Evolutionary conservation across 2,329 filamentous ascomycete genomes (phyloP), one percentile per base, ranked within the genome.

Genomic region (Incumbomyces delicatus): DNA sequence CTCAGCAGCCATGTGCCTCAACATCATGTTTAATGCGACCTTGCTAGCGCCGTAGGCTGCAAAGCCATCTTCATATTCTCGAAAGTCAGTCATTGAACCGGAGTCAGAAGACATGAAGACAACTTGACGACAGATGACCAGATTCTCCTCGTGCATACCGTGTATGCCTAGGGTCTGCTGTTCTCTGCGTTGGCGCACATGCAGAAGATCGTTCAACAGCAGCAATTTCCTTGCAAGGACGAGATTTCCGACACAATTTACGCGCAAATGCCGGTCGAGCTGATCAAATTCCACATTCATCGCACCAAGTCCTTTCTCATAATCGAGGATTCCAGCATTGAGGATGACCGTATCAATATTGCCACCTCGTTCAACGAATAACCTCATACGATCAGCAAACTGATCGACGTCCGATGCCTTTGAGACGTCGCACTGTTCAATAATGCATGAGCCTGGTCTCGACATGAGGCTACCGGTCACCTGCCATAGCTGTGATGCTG

Each of bases 181-280:
- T 22, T 37, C 33, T 17, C 42, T 18, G 11, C 34, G 11, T 30
- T 38, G 42, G 2, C 12, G 73, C n/a, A 66, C 65, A 48, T 74
- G 69, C 3, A 66, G 65, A 13, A 72, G 69, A 30, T 61, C 62
- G 7, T 62, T 63, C 11, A 71, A 66, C 44, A 70, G 61, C 0
- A 78, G 65, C 2, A 78, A 62, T 45, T 69, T 68, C 49, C 76
- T 73, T 2, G 75, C 75, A 32, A 68, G 68, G 48, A 78, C 70
- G 49, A 78, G 73, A n/a, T 76, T 76, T 0, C 76, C 75, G 46
- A 80, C 74, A 13, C 74, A 75, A 58, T 78, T 78, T 34, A 74
- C 77, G 45, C 75, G 68, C 3, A 78, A 64, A 53, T 78, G 75
- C 50, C 73, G 68, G 10, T 71, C 66, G 50, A 78, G 77, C 36